These are phyloP conservation scores for Boeremia lycopersici DNA, from an alignment of 2,329 filamentous ascomycete genomes.

Conservation along the genomic window DNA sequence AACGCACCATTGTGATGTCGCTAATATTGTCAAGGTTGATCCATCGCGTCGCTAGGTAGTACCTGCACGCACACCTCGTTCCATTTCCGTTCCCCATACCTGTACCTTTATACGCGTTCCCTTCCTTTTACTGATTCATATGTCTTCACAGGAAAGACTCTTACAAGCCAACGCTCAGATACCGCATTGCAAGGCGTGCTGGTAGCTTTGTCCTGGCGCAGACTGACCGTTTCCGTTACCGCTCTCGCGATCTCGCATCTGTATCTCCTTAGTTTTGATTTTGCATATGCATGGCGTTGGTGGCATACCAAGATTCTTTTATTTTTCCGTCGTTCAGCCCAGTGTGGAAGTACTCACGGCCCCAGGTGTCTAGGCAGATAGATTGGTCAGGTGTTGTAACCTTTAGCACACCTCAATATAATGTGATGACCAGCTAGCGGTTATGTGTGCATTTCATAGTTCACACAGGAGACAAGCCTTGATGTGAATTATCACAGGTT, in stretches of 20 bases:
- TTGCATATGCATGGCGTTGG: constrained; percentile 18
- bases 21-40: constrained; percentile 32
- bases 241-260: constrained; percentile 12
- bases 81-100: constrained; percentile 1
- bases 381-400: background rate
- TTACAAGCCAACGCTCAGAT: constrained; percentile 16
- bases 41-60: constrained; percentile 38
- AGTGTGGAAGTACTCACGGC: background rate
- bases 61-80: background rate
- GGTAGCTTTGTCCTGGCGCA: constrained; percentile 11
- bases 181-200: constrained; percentile 14
- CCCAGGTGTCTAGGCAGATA: background rate
- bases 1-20: background rate
- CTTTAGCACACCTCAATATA: background rate
- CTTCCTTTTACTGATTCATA: constrained; percentile 12
- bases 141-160: constrained; percentile 12
- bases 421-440: background rate
- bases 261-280: constrained; percentile 17
- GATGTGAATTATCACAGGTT: background rate
- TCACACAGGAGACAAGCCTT: too few relatives aligned
- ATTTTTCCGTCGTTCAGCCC: background rate
- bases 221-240: constrained; percentile 17
- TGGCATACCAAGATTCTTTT: constrained; percentile 5
- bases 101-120: constrained; percentile 10
- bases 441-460: background rate